Percentiles rank a stretch among this genome's conserved stretches.
These are phyloP conservation scores for Clausena lansium DNA, from an alignment of 345 rosid genomes.

Conservation along the genomic window DNA sequence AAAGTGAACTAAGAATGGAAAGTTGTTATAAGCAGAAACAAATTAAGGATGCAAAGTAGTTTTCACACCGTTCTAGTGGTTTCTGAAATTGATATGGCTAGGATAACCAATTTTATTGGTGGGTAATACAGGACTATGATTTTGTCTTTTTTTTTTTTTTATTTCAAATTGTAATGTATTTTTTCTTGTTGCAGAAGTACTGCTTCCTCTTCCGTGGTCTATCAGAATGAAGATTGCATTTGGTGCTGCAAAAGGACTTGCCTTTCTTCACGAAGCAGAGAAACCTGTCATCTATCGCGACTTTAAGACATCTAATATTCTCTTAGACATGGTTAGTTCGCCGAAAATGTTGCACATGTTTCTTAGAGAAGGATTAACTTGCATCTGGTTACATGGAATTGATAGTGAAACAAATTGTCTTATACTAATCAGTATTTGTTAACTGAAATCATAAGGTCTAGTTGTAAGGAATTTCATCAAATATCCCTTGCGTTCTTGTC, in stretches of 20 bases:
- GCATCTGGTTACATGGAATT: too few species aligned
- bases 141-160: too few species aligned
- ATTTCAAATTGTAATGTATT: too few species aligned
- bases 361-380: not conserved
- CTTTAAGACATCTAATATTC: slow-evolving; percentile 93
- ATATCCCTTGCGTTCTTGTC: not conserved
- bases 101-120: too few species aligned
- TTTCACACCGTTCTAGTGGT: not conserved
- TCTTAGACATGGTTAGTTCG: slow-evolving; percentile 71
- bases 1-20: too few species aligned
- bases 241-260: slow-evolving; percentile 99
- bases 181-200: slow-evolving; percentile 54
- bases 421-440: not conserved
- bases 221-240: slow-evolving; percentile 12
- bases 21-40: not conserved
- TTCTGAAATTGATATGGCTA: too few species aligned
- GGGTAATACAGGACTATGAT: too few species aligned
- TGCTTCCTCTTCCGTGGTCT: slow-evolving; percentile 91
- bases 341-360: not conserved
- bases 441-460: not conserved
- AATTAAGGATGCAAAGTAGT: not conserved
- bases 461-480: not conserved
- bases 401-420: not conserved
- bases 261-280: slow-evolving; percentile 92
- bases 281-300: slow-evolving; percentile 97